Conservation (phyloP, 306 rosid genomes). For the Pyrus betulifolia region DNA sequence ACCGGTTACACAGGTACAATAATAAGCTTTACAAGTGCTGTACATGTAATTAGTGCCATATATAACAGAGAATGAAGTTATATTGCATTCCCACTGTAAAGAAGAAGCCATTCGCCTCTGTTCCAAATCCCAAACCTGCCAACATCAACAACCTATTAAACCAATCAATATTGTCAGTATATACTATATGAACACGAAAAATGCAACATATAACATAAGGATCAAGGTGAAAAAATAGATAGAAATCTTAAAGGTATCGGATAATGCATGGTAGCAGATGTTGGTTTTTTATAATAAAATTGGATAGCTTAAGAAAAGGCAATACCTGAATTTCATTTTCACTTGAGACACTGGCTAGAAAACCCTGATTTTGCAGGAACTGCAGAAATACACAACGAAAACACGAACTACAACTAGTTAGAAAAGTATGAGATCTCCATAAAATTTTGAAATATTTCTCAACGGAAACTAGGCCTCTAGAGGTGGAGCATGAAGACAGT, state of each 20-base stretch:
- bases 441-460: background rate
- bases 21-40: slow-evolving; percentile 26
- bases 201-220: background rate
- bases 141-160: slow-evolving; percentile 39
- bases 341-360: slow-evolving; percentile 63
- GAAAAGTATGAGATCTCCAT: background rate
- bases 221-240: slow-evolving; percentile 1
- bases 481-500: background rate
- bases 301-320: background rate
- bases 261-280: background rate
- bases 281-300: background rate
- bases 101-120: slow-evolving; percentile 55
- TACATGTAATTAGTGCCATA: slow-evolving; percentile 85
- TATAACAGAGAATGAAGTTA: slow-evolving; percentile 82
- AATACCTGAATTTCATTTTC: slow-evolving; percentile 81
- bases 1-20: slow-evolving; percentile 6
- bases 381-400: slow-evolving; percentile 21
- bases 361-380: slow-evolving; percentile 90
- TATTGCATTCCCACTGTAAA: slow-evolving; percentile 76
- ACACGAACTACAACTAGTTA: background rate
- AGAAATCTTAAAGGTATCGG: background rate
- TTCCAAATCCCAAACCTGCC: slow-evolving; percentile 95
- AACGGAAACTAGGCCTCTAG: background rate
- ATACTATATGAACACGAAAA: background rate
- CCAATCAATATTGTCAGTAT: slow-evolving; percentile 12